Percentiles rank a stretch among this genome's conserved stretches.
These are phyloP conservation scores for Phytophthora parvispora DNA, from an alignment of 352 stramenopile genomes.

Conservation along the genomic window DNA sequence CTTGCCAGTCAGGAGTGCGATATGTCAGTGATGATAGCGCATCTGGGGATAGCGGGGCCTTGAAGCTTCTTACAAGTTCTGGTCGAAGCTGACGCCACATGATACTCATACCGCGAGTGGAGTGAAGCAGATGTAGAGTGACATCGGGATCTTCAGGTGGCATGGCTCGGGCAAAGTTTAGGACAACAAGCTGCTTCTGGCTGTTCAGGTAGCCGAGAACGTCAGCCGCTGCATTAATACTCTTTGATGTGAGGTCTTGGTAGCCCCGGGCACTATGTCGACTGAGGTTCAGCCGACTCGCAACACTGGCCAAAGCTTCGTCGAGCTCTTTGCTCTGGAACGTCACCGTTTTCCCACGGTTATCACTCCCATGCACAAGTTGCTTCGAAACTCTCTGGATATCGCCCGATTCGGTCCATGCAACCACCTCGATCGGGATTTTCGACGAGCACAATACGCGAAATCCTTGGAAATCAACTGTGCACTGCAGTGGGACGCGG, in stretches of 20 bases:
- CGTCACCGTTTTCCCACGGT: conserved; percentile 83
- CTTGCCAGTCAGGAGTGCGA: conserved; percentile 88
- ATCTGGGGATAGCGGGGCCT: conserved; percentile 80
- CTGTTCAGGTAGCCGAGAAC: conserved; percentile 80
- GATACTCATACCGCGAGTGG: conserved; percentile 90
- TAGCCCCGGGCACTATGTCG: conserved; percentile 87
- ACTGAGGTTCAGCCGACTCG: conserved; percentile 83
- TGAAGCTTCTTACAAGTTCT: conserved; percentile 74
- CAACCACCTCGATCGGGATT: conserved; percentile 79
- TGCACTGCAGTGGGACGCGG: conserved; percentile 79
- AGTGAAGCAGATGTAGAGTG: conserved; percentile 79
- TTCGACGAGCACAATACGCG: conserved; percentile 89
- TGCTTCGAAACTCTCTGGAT: conserved; percentile 79
- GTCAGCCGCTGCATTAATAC: conserved; percentile 81
- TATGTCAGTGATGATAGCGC: conserved; percentile 90
- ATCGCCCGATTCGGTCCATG: conserved; percentile 71
- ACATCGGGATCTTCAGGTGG: conserved; percentile 89
- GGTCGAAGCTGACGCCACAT: conserved; percentile 94
- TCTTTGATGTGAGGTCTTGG: conserved; percentile 90
- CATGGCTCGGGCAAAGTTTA: conserved; percentile 91
- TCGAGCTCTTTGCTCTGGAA: conserved; percentile 89
- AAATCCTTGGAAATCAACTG: conserved; percentile 91
- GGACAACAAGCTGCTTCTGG: conserved; percentile 68
- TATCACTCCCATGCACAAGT: conserved; percentile 88
- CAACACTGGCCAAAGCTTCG: conserved; percentile 64